Evolutionary conservation across 345 rosid genomes (phyloP).

Genomic region (Geranium brycei): DNA sequence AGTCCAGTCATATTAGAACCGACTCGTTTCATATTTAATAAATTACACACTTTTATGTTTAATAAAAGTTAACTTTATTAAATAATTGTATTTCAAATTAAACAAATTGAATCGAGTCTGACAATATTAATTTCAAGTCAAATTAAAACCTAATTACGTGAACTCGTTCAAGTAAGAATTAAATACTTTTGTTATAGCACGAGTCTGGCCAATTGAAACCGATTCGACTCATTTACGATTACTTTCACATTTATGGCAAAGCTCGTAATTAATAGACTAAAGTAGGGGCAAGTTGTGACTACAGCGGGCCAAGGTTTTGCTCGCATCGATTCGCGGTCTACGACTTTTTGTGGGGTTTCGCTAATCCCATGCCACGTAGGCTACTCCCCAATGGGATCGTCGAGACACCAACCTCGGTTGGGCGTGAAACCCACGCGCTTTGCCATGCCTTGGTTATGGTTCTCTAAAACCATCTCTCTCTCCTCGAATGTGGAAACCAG

Average conservation of each 20-base stretch:
- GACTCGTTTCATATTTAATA: no score
- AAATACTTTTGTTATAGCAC: no score
- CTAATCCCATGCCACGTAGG: not conserved
- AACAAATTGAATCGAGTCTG: no score
- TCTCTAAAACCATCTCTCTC: not conserved
- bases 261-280: not conserved
- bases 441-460: not conserved
- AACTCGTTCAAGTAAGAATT: no score
- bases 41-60: no score
- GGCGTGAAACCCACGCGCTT: not conserved
- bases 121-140: no score
- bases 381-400: not conserved
- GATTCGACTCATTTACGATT: no score
- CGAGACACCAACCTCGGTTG: not conserved
- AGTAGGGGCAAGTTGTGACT: not conserved
- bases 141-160: no score
- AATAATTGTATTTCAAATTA: no score
- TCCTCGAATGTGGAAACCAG: slow-evolving; percentile 31
- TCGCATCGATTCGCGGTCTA: slow-evolving; percentile 7
- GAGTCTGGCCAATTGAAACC: no score
- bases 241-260: not conserved
- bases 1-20: no score
- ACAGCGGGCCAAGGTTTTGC: not conserved
- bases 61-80: no score
- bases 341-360: not conserved